Conservation (phyloP, 106 monocot genomes). For the Allium sativum region DNA sequence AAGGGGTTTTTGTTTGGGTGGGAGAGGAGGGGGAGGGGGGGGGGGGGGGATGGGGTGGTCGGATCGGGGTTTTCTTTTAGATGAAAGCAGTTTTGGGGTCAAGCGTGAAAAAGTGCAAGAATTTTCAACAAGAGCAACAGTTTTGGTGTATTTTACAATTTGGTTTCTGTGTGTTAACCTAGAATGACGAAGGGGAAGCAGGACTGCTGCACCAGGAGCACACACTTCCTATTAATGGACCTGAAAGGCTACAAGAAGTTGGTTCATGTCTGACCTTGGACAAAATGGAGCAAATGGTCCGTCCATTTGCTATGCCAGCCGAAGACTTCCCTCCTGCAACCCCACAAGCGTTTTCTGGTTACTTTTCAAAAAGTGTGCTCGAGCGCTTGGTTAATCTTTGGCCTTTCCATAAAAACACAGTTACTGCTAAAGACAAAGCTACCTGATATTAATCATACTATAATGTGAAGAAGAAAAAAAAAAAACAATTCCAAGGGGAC, state of each 20-base stretch:
- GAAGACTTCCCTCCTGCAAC: conserved; percentile 83
- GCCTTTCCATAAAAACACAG: conserved; percentile 63
- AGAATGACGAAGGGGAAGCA: conserved; percentile 42
- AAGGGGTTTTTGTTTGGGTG: too few species aligned
- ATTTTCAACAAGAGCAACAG: too few species aligned
- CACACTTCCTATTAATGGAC: conserved; percentile 89
- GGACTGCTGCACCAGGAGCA: conserved; percentile 75
- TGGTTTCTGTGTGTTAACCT: not conserved
- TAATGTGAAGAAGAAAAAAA: too few species aligned
- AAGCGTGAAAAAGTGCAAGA: too few species aligned
- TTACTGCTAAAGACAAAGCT: too few species aligned
- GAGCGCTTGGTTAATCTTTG: conserved; percentile 75
- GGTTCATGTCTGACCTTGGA: conserved; percentile 66
- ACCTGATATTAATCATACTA: too few species aligned
- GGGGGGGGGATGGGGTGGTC: too few species aligned
- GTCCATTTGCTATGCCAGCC: conserved; percentile 91
- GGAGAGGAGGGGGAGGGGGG: too few species aligned
- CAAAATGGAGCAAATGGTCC: conserved; percentile 82
- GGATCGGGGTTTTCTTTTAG: too few species aligned
- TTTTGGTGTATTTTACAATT: not conserved
- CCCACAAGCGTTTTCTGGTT: conserved; percentile 58
- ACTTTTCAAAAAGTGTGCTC: conserved; percentile 57
- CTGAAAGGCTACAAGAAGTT: conserved; percentile 81
- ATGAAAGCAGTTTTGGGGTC: too few species aligned
- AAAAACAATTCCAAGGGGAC: too few species aligned